These are phyloP conservation scores for Melaleuca alternifolia DNA, from an alignment of 345 rosid genomes.

Conservation along the genomic window DNA sequence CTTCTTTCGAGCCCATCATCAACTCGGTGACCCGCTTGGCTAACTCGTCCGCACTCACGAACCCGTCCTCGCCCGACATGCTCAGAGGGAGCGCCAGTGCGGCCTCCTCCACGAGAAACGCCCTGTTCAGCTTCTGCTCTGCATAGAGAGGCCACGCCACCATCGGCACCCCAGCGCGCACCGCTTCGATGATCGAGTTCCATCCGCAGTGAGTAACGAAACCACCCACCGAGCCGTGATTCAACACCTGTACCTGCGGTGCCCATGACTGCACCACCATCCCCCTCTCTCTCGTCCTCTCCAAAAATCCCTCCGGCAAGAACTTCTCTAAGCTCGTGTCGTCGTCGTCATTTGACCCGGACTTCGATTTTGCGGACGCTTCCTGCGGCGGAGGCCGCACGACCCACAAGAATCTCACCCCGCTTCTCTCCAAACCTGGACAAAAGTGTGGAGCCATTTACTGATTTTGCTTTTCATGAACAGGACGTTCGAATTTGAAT, in stretches of 20 bases:
- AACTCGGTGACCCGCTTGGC: not conserved
- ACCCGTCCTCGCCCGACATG: not conserved
- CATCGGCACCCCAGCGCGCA: not conserved
- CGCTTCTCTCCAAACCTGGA: slow-evolving; percentile 1
- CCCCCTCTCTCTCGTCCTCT: slow-evolving; percentile 3
- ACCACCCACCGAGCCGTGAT: not conserved
- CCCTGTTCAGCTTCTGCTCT: slow-evolving; percentile 2
- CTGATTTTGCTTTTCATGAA: not conserved
- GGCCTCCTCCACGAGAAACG: not conserved
- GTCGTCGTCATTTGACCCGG: not conserved
- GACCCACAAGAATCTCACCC: slow-evolving; percentile 5
- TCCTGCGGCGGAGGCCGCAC: not conserved
- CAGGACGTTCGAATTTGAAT: not conserved
- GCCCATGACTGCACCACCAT: slow-evolving; percentile 2
- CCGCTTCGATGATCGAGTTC: not conserved
- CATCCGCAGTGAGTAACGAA: slow-evolving; percentile 5
- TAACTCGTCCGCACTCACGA: not conserved
- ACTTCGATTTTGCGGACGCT: not conserved
- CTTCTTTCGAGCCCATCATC: not conserved
- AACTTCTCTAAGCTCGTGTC: not conserved
- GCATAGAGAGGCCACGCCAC: slow-evolving; percentile 5
- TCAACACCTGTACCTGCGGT: not conserved
- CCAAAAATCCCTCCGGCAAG: not conserved
- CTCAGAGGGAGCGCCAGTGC: not conserved
- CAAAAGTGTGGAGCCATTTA: not conserved